phyloP scores from a whole-genome alignment of 208 protist species.

The Naegleria fowleri region DNA sequence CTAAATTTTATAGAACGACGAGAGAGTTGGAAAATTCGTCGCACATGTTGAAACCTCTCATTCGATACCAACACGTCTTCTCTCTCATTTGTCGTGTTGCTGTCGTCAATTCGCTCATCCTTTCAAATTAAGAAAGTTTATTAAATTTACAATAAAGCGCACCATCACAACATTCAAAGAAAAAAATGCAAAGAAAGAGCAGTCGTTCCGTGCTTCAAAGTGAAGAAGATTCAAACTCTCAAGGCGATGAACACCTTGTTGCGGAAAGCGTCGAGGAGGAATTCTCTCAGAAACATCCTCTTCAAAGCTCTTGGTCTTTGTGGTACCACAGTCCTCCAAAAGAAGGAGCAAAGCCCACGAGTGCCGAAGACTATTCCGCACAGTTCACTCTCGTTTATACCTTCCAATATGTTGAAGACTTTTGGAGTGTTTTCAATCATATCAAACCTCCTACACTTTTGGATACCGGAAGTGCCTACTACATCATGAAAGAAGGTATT shows the following conservation, averaged over 20 bases:
- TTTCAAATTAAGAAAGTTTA: too few relatives aligned
- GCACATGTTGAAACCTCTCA: too few relatives aligned
- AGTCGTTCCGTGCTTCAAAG: background rate
- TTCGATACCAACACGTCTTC: too few relatives aligned
- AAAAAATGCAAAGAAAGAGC: background rate
- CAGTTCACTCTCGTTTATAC: slow-evolving; percentile 68
- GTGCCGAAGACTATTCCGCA: slow-evolving; percentile 63
- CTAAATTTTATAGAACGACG: too few relatives aligned
- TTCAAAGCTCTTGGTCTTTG: background rate
- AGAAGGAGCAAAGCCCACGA: slow-evolving; percentile 42
- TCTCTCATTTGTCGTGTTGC: too few relatives aligned
- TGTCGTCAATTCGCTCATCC: too few relatives aligned
- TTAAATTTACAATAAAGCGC: too few relatives aligned
- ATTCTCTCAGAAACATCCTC: background rate
- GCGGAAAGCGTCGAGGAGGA: background rate
- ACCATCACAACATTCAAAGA: background rate
- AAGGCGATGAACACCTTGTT: background rate
- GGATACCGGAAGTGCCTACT: slow-evolving; percentile 68
- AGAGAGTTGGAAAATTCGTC: too few relatives aligned
- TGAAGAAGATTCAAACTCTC: background rate
- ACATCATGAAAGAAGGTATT: slow-evolving; percentile 87
- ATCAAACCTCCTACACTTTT: slow-evolving; percentile 67
- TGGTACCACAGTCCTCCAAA: slow-evolving; percentile 10
- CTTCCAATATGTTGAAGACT: slow-evolving; percentile 66
- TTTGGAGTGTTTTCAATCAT: slow-evolving; percentile 86